Base-by-base conservation (phyloP, 169 alveolate species). In the Plasmodium billcollinsi region DNA sequence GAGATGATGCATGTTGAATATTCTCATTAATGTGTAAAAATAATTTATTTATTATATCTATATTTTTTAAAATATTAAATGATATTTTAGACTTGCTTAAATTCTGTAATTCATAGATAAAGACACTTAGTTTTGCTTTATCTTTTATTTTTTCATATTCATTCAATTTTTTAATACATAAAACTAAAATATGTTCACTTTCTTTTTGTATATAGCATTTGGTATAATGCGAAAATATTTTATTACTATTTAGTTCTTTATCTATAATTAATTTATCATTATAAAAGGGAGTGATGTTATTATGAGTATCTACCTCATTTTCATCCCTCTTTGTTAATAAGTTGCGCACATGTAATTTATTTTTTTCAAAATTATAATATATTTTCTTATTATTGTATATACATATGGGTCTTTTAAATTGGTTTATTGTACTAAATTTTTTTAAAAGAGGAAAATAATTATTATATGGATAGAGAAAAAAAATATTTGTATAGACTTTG, bases 191-290 rank as follows among this genome's bases (percentile, higher is more conserved):
- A 4, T 80, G 90, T 39, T 80, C 90, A 45, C 83, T 80, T 61
- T 80, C 90, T 47, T 80, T 80, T 39, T 50, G 50, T 69, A 80
- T 80, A 26, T 80, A 80, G 8, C 83, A 67, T 9, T 80, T 80
- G 2, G 90, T 80, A 62, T 80, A 80, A 21, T 49, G 33, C 12
- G 90, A 80, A 5, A 80, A 80, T 2, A 80, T 21, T 69, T 80
- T 80, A 47, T 69, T 71, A n/a, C 73, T 80, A 11, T 69, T 52
- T 21, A 61, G 24, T 33, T 72, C 6, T 2, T 80, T 29, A 2
- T 9, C 8, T n/a, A 71, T 18, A 6, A 47, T 54, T 24, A 56
- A 29, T 15, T 33, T 18, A 61, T 67, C 61, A 2, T 50, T 21
- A 62, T 67, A 14, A 11, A 49, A 9, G 39, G 61, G 47, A 21